Base-by-base conservation (phyloP, 1,284 basidiomycete genomes). In the Leccinum solheimii region DNA sequence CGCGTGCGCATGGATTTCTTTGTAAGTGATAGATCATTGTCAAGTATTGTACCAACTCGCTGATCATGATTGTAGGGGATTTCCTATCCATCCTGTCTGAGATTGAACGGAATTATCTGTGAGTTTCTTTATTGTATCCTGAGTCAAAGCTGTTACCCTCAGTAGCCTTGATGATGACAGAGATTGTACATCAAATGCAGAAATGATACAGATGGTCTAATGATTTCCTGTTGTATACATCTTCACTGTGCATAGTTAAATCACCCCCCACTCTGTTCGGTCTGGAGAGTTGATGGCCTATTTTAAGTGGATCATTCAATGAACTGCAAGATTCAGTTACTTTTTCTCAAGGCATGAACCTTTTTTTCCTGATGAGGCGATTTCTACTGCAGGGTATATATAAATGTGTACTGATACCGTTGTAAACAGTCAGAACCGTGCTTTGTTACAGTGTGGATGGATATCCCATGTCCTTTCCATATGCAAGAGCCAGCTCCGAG, bases 31-130 rank as follows among this genome's bases (percentile, higher is more conserved):
- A 21, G 56, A n/a, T 13, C 11, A 16, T 11, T 21, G 34, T 53
- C 43, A 23, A 49, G 48, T 23, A 40, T 27, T 23, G 32, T 70
- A 72, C 6, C 56, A 62, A 59, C 59, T 49, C 54, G 34, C 49
- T 59, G 50, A 63, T 60, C 55, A 58, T 58, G 27, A 23, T 36
- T 60, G 56, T 55, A 93, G 91, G 91, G 91, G 92, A 95, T 79
- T 95, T 95, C 77, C 77, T 95, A 43, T 91, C 90, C 53, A 94
- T 95, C 67, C 75, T 95, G 43, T 91, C 89, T 21, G 93, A 95
- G 76, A 94, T 95, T 67, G 93, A 95, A 69, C 79, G 90, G 66
- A 92, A 92, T 75, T 92, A 92, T 79, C 73, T 92, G 87, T 90
- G 67, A 74, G 88, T 83, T 51, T 16, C 38, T 56, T 48, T 30